A percentile compares a stretch with the other conserved stretches of the same genome.
phyloP scores from a whole-genome alignment of 306 rosid genomes.

The Alnus glutinosa region DNA sequence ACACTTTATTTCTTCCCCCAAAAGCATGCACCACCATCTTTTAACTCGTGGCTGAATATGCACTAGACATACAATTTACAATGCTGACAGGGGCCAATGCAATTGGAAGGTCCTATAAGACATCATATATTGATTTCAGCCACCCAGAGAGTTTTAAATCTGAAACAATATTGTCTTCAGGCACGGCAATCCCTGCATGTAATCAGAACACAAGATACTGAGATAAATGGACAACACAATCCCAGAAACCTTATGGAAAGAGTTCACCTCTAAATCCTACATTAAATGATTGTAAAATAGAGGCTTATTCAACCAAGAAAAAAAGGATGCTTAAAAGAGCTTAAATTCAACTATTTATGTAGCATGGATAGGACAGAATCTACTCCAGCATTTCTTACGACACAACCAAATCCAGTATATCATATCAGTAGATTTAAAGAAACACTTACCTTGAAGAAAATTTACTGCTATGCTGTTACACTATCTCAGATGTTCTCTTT shows the following conservation, averaged over 20 bases:
- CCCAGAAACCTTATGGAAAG: not conserved
- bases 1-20: not conserved
- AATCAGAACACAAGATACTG: constrained; percentile 14
- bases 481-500: constrained; percentile 38
- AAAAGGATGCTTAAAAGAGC: constrained; percentile 8
- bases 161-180: not conserved
- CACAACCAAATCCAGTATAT: constrained; percentile 23
- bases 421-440: constrained; percentile 4
- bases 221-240: not conserved
- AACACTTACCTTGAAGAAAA: not conserved
- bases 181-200: constrained; percentile 6
- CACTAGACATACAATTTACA: not conserved
- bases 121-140: not conserved
- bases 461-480: not conserved
- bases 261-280: constrained; percentile 1
- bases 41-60: not conserved
- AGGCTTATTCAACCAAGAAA: not conserved
- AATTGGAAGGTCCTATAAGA: not conserved
- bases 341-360: constrained; percentile 6
- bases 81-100: not conserved
- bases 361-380: constrained; percentile 19
- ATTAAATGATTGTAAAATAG: not conserved
- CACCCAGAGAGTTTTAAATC: not conserved
- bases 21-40: not conserved
- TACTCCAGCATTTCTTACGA: constrained; percentile 12